Evolutionary conservation across 2,329 filamentous ascomycete species (phyloP).

Genomic region (Trichophyton verrucosum): DNA sequence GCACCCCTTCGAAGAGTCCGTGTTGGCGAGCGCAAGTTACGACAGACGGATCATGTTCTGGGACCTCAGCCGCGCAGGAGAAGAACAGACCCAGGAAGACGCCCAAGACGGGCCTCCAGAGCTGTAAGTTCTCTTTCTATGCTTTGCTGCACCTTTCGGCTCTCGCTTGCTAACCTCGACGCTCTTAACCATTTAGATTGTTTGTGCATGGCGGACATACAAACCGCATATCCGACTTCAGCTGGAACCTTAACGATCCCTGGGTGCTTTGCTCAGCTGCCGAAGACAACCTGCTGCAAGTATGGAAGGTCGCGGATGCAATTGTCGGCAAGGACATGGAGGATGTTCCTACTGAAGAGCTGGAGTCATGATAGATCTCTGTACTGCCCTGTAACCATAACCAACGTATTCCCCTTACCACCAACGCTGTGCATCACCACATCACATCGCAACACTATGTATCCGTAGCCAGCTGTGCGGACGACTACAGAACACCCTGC

Average conservation of each 20-base stretch:
- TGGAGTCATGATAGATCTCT: conserved; percentile 38
- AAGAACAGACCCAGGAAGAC: conserved; percentile 91
- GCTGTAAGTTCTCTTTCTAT: conserved; percentile 48
- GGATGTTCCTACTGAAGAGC: conserved; percentile 63
- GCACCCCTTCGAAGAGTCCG: conserved; percentile 82
- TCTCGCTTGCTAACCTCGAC: background rate
- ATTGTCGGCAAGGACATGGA: conserved; percentile 68
- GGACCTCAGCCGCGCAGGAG: conserved; percentile 83
- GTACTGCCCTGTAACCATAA: background rate
- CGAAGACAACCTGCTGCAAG: conserved; percentile 92
- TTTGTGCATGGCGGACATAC: conserved; percentile 99
- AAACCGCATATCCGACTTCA: conserved; percentile 91
- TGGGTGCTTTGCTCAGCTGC: conserved; percentile 94
- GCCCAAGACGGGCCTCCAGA: conserved; percentile 90
- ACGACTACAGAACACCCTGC: background rate
- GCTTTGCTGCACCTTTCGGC: background rate
- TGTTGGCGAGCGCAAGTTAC: conserved; percentile 83
- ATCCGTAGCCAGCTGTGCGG: background rate
- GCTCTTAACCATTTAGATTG: conserved; percentile 40
- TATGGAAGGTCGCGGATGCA: conserved; percentile 76
- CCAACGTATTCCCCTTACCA: background rate
- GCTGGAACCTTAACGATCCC: conserved; percentile 92
- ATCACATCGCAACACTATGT: background rate
- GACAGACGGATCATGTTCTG: conserved; percentile 92
- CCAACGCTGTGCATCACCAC: background rate